phyloP scores from a whole-genome alignment of 108 stramenopile species.

The Thalassiosira profunda region DNA sequence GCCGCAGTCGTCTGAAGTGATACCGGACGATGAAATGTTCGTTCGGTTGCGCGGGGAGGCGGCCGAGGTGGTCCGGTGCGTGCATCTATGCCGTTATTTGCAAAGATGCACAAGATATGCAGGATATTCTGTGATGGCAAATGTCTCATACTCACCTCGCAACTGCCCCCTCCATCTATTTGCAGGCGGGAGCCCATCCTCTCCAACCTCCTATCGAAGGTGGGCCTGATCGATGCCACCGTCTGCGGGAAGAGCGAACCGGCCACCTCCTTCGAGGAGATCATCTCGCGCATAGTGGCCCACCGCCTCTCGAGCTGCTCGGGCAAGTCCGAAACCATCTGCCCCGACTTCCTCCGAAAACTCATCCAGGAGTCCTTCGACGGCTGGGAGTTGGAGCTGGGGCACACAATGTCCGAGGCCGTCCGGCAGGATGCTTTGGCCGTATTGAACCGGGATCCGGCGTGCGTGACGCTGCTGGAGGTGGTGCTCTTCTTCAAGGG shows the following conservation, averaged over 20 bases:
- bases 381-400: slow-evolving; percentile 40
- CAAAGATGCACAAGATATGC: neutral
- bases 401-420: slow-evolving; percentile 69
- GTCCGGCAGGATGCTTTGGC: slow-evolving; percentile 65
- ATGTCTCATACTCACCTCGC: neutral
- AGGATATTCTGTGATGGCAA: no score
- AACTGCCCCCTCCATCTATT: neutral
- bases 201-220: slow-evolving; percentile 28
- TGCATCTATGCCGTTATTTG: neutral
- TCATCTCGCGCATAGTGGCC: slow-evolving; percentile 37
- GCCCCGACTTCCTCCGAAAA: slow-evolving; percentile 48
- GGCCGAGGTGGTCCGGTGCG: slow-evolving; percentile 11
- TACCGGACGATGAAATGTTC: slow-evolving; percentile 26
- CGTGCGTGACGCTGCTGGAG: slow-evolving; percentile 64
- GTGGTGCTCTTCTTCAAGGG: slow-evolving; percentile 76
- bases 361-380: slow-evolving; percentile 44
- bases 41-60: slow-evolving; percentile 35
- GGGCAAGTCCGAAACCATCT: slow-evolving; percentile 35
- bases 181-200: slow-evolving; percentile 38
- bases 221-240: slow-evolving; percentile 23
- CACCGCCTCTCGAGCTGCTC: slow-evolving; percentile 36
- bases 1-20: no score
- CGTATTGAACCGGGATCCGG: slow-evolving; percentile 67
- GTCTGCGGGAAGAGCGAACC: neutral
- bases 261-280: slow-evolving; percentile 31